Base-by-base conservation (phyloP, 352 stramenopile genomes). In the Thalassiosira hispida region DNA sequence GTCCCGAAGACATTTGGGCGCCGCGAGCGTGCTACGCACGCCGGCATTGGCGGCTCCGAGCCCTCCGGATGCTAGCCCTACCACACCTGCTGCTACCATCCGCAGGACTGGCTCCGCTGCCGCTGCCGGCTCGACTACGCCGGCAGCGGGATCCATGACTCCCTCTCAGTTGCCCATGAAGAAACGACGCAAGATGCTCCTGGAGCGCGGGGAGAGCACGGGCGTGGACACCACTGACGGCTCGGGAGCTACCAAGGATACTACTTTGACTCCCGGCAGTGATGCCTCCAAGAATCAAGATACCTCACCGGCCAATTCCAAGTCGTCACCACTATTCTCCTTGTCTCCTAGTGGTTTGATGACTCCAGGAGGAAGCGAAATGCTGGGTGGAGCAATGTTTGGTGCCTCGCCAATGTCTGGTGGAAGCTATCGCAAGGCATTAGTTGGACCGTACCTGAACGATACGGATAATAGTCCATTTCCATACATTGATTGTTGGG, bases 131-230 rank as follows among this genome's bases (percentile, higher is more conserved):
- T 11, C 11, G n/a, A 49, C 46, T 8, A 7, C 51, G 27, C 38
- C 63, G 8, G 16, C 38, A 9, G 23, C 46, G 14, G 46, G 53
- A 38, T 42, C 63, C 22, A 51, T 49, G n/a, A 53, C 51, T 14
- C 53, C 57, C n/a, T 63, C 60, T 14, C 40, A 65, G 55, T 62
- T 83, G 8, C 75, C 75, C 5, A 77, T 83, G 61, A 83, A 83
- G 61, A 83, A 83, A 52, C 38, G 68, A 23, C 18, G 35, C 1
- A 79, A 67, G 27, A 71, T 60, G 27, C 16, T 65, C 11, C 40
- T 49, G 8, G 55, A 53, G 25, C 18, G n/a, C 5, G 64, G 65
- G 22, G 42, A 62, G 18, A 65, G 35, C 12, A 27, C 38, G 6
- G 51, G 57, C 7, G 23, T 49, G 9, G 59, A 67, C 29, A n/a